These are phyloP conservation scores for Cordyceps tenuipes DNA, from an alignment of 2,329 filamentous ascomycete genomes.

Conservation along the genomic window DNA sequence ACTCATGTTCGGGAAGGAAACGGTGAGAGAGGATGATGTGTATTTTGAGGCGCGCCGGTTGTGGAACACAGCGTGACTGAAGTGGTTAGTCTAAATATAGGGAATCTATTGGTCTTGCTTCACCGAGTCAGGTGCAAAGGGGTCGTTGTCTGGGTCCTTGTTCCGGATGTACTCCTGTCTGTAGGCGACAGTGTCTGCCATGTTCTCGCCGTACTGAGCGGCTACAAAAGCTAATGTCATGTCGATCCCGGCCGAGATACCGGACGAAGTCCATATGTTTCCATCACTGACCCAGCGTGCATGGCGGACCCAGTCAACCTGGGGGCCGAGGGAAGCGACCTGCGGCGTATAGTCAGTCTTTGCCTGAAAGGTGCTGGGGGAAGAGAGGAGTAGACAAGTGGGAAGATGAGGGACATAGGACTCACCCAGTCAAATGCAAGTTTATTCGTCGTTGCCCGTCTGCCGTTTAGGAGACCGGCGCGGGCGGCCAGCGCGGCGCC, in stretches of 20 bases:
- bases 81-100: not conserved
- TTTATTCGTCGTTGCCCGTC: conserved; percentile 55
- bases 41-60: not conserved
- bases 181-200: conserved; percentile 39
- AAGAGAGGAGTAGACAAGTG: not conserved
- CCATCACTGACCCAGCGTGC: conserved; percentile 53
- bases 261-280: conserved; percentile 54
- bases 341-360: conserved; percentile 6
- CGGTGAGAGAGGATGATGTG: not conserved
- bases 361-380: not conserved
- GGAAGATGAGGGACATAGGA: not conserved
- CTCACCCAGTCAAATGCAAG: conserved; percentile 33
- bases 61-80: not conserved
- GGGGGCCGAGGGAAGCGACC: conserved; percentile 31
- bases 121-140: conserved; percentile 33
- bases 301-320: conserved; percentile 44
- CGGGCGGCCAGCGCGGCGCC: conserved; percentile 46
- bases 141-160: conserved; percentile 40
- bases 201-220: conserved; percentile 37
- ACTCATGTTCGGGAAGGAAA: not conserved
- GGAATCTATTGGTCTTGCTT: not conserved
- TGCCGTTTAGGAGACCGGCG: conserved; percentile 48
- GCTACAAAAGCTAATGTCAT: conserved; percentile 26
- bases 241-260: conserved; percentile 40
- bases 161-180: conserved; percentile 51